A percentile compares a stretch with the other conserved stretches of the same genome.
Evolutionary conservation across 2,329 filamentous ascomycete genomes (phyloP).

Genomic region (Onygena corvina): DNA sequence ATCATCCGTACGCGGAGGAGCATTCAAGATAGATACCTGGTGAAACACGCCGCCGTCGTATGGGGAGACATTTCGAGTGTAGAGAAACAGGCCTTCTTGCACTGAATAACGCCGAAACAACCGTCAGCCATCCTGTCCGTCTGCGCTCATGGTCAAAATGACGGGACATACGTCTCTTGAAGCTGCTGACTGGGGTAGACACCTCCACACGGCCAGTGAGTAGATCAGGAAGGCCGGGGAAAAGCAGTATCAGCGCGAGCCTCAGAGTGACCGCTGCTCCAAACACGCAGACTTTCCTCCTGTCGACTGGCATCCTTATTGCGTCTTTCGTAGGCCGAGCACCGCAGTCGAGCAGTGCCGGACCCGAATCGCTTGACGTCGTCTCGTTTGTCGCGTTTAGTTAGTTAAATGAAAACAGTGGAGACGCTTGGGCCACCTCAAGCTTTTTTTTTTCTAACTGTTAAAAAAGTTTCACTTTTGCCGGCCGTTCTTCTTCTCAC

Average conservation of each 20-base stretch:
- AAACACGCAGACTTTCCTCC: constrained; percentile 57
- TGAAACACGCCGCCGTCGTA: constrained; percentile 85
- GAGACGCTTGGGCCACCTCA: constrained; percentile 15
- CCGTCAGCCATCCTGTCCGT: constrained; percentile 10
- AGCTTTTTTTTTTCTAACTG: constrained; percentile 4
- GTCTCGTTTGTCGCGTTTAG: background rate
- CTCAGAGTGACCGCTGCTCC: constrained; percentile 64
- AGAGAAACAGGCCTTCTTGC: constrained; percentile 91
- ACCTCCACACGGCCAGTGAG: constrained; percentile 88
- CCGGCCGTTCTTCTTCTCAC: constrained; percentile 22
- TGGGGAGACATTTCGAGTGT: constrained; percentile 89
- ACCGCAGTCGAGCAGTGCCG: constrained; percentile 2
- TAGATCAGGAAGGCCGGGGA: constrained; percentile 71
- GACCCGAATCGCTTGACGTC: background rate
- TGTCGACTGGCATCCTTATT: constrained; percentile 41
- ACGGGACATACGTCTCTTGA: constrained; percentile 68
- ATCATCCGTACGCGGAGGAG: background rate
- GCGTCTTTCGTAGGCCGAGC: background rate
- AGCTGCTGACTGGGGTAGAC: constrained; percentile 92
- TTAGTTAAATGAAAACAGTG: background rate
- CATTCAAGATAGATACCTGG: constrained; percentile 36
- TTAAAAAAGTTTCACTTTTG: background rate
- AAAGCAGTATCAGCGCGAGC: constrained; percentile 64
- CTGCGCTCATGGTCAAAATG: constrained; percentile 8
- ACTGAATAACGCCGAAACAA: constrained; percentile 41